Evolutionary conservation across 208 protist species (phyloP).

Genomic region (Leptomonas pyrrhocoris): DNA sequence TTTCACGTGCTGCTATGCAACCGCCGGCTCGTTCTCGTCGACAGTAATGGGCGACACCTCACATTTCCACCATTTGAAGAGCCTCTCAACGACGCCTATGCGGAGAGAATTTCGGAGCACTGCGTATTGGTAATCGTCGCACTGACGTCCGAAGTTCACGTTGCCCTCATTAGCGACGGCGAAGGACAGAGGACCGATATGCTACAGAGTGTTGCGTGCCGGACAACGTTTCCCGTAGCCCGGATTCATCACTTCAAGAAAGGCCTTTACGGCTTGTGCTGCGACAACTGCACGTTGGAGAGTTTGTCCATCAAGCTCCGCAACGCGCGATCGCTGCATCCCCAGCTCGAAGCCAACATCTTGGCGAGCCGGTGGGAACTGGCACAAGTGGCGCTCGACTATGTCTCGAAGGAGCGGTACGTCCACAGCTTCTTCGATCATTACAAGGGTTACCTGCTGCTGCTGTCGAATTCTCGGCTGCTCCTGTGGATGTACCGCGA

Average conservation of each 20-base stretch:
- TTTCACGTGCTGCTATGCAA: slow-evolving; percentile 54
- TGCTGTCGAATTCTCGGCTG: slow-evolving; percentile 37
- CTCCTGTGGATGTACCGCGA: slow-evolving; percentile 37
- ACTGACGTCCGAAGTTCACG: slow-evolving; percentile 54
- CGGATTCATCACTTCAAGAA: slow-evolving; percentile 53
- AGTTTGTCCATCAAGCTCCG: slow-evolving; percentile 34
- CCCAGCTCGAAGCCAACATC: slow-evolving; percentile 26
- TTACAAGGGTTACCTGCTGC: slow-evolving; percentile 35
- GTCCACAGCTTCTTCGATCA: slow-evolving; percentile 54
- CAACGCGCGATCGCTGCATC: not conserved
- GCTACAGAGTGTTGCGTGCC: slow-evolving; percentile 30
- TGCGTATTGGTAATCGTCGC: slow-evolving; percentile 56
- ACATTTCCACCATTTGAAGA: slow-evolving; percentile 65
- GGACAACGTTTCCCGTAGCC: slow-evolving; percentile 36
- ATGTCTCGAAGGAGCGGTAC: slow-evolving; percentile 28
- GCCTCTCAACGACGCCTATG: slow-evolving; percentile 56
- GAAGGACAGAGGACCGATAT: slow-evolving; percentile 20
- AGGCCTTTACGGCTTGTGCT: slow-evolving; percentile 64
- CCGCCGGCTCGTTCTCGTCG: slow-evolving; percentile 57
- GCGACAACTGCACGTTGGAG: slow-evolving; percentile 60
- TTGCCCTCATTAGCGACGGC: slow-evolving; percentile 37
- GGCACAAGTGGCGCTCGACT: slow-evolving; percentile 20
- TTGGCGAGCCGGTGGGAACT: slow-evolving; percentile 13
- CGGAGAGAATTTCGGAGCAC: slow-evolving; percentile 36
- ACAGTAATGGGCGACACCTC: slow-evolving; percentile 37